Evolutionary conservation across 2,329 filamentous ascomycete species (phyloP), one percentile per base, ranked within the genome.

Genomic region (Zymoseptoria brevis): DNA sequence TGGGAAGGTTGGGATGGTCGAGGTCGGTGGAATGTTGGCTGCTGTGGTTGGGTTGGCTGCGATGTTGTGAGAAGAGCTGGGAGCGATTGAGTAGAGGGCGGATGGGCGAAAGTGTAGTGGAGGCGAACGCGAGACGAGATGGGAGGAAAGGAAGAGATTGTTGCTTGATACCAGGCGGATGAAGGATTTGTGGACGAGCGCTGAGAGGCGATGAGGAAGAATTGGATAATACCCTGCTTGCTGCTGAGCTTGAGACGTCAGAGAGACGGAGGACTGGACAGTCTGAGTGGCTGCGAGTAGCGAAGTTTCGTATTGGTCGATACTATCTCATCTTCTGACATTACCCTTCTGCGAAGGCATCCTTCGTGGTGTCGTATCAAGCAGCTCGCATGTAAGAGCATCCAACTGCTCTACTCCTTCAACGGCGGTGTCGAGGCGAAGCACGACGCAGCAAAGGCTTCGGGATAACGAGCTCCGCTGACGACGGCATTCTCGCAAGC

Each of bases 351-450:
- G 26, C 26, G 26, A 29, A 8, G 26, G 26, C 26, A 29, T 29
- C 4, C 7, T 29, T 29, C 26, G 26, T 29, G 7, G 7, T 29
- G 26, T 29, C 26, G 26, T 29, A 3, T 29, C 26, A 29, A 29
- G 26, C 26, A 8, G 8, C 26, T 29, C 8, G 26, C 8, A 29
- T 29, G 26, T 8, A 29, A 8, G 26, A 29, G 1, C 26, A 8
- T 50, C 11, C 6, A 13, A n/a, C 1, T 2, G 3, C 16, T 50
- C 19, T 26, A 24, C 51, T 53, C 21, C 49, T 61, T 52, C 51
- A 71, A 61, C 26, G 67, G 60, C 8, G 74, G 74, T 5, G 76
- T 77, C 57, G 77, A 75, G 19, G 72, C 74, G 63, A 75, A 78
- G 26, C 70, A 68, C 22, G 62, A 56, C 8, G 59, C 55, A 55